Conservation (phyloP, 2,329 filamentous ascomycete species). For the Simplicillium aogashimaense region DNA sequence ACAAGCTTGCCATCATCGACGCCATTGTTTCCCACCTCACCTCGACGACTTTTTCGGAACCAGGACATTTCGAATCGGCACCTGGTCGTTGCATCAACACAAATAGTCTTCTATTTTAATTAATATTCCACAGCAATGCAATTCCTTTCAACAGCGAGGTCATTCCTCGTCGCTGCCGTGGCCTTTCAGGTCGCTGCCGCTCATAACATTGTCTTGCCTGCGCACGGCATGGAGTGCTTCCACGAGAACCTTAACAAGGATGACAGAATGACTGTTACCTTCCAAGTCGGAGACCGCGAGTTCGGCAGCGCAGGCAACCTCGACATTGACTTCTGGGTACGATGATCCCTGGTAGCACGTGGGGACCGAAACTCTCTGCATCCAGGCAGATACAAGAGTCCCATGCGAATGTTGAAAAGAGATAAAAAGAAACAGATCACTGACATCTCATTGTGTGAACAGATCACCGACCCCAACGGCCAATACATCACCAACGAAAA, state of each 20-base stretch:
- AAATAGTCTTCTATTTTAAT: conserved; percentile 1
- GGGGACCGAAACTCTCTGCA: not conserved
- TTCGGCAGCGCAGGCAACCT: conserved; percentile 91
- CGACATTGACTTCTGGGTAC: conserved; percentile 96
- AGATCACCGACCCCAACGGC: conserved; percentile 71
- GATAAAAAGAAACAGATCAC: conserved; percentile 6
- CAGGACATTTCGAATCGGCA: no score
- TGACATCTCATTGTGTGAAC: conserved; percentile 8
- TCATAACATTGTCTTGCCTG: conserved; percentile 92
- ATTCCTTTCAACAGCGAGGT: conserved; percentile 32
- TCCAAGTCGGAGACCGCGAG: conserved; percentile 94
- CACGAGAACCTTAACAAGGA: conserved; percentile 86
- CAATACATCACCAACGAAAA: conserved; percentile 73
- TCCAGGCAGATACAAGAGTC: not conserved
- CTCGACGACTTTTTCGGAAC: not conserved
- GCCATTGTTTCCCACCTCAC: not conserved
- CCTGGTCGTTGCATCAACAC: no score
- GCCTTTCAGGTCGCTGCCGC: conserved; percentile 53
- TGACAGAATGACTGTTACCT: conserved; percentile 97
- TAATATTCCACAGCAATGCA: conserved; percentile 24
- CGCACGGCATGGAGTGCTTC: conserved; percentile 95
- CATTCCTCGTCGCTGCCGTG: conserved; percentile 28
- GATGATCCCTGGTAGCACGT: conserved; percentile 15
- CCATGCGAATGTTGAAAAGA: not conserved
- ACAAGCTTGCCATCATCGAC: conserved; percentile 4